A percentile compares a stretch with the other conserved stretches of the same genome.
phyloP scores from a whole-genome alignment of 306 rosid genomes.

The Prunus kanzakura region DNA sequence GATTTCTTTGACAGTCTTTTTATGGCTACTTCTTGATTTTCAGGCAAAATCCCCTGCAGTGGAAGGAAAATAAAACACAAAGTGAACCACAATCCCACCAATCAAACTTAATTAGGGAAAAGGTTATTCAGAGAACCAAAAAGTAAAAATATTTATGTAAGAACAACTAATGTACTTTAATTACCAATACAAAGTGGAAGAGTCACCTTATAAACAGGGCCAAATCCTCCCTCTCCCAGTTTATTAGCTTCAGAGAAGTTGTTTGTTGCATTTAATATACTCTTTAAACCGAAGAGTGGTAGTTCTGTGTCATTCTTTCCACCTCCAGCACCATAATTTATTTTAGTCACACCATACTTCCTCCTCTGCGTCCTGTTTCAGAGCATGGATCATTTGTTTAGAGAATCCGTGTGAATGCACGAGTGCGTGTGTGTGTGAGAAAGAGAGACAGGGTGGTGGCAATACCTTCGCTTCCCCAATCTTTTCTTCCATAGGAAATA shows the following conservation, averaged over 20 bases:
- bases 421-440: neutral
- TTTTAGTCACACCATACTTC: neutral
- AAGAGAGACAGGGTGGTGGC: neutral
- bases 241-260: conserved; percentile 40
- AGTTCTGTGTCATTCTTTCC: conserved; percentile 33
- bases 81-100: neutral
- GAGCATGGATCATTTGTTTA: neutral
- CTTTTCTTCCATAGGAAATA: neutral
- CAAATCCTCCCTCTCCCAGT: conserved; percentile 63
- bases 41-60: conserved; percentile 29
- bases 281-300: conserved; percentile 30
- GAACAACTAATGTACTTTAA: too few species aligned
- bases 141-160: neutral
- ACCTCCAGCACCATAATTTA: conserved; percentile 21
- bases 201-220: conserved; percentile 55
- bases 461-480: neutral
- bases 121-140: neutral
- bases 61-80: neutral
- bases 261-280: conserved; percentile 36
- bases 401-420: neutral
- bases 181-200: too few species aligned
- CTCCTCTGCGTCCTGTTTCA: neutral
- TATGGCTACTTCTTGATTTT: conserved; percentile 7
- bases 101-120: neutral
- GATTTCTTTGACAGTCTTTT: too few species aligned